Percentiles rank a stretch among this genome's conserved stretches.
Evolutionary conservation across 2,329 filamentous ascomycete species (phyloP).

Genomic region (Colletotrichum orchidophilum): DNA sequence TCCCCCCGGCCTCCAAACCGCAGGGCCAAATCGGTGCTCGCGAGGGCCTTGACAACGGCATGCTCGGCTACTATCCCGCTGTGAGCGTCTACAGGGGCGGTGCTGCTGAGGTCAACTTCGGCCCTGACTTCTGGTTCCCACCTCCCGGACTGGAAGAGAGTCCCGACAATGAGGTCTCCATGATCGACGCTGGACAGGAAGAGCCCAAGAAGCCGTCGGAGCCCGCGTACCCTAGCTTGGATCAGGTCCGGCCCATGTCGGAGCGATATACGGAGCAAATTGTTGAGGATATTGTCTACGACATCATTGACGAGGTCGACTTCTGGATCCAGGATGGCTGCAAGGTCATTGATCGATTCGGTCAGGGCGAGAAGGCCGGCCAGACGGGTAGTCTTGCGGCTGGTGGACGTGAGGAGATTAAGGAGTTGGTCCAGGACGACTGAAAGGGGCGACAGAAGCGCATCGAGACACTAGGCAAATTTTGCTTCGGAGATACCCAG

Average conservation of each 20-base stretch:
- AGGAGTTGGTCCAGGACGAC: slow-evolving; percentile 73
- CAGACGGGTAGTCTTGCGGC: slow-evolving; percentile 52
- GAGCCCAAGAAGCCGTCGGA: neutral
- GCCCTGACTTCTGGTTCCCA: slow-evolving; percentile 90
- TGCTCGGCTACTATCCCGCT: slow-evolving; percentile 94
- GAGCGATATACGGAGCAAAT: slow-evolving; percentile 94
- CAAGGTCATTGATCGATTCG: slow-evolving; percentile 57
- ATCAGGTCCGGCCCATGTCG: slow-evolving; percentile 68
- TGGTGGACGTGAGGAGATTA: slow-evolving; percentile 64
- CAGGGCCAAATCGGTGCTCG: slow-evolving; percentile 78
- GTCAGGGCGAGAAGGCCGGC: slow-evolving; percentile 48
- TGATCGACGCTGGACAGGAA: slow-evolving; percentile 44
- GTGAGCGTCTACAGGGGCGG: slow-evolving; percentile 93
- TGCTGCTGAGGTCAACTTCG: slow-evolving; percentile 92
- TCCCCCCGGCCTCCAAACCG: slow-evolving; percentile 87
- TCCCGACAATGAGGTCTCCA: slow-evolving; percentile 58
- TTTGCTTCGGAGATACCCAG: slow-evolving; percentile 30
- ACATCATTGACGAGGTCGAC: slow-evolving; percentile 94
- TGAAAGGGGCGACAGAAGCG: slow-evolving; percentile 38
- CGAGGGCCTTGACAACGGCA: slow-evolving; percentile 91
- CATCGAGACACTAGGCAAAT: neutral
- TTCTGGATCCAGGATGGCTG: slow-evolving; percentile 80
- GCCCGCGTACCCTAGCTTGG: slow-evolving; percentile 30
- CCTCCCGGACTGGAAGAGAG: slow-evolving; percentile 65
- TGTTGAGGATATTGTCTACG: slow-evolving; percentile 91